Conservation (phyloP, 257 asterid genomes). For the Ligustrum vulgare region DNA sequence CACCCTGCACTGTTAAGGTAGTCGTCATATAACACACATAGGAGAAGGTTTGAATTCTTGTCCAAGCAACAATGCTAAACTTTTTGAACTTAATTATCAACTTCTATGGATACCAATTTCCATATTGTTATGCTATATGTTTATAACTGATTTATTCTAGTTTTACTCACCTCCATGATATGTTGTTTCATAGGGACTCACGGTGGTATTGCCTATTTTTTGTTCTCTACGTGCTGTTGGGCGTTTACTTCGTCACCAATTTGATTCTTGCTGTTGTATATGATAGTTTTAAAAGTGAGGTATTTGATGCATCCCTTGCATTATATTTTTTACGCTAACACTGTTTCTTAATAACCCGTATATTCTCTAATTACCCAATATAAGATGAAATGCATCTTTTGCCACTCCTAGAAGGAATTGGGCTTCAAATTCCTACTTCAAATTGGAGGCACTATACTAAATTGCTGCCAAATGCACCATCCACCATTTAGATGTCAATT, state of each 20-base stretch:
- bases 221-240: slow-evolving; percentile 84
- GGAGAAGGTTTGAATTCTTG: not conserved
- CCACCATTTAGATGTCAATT: slow-evolving; percentile 5
- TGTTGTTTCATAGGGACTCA: slow-evolving; percentile 66
- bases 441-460: slow-evolving; percentile 19
- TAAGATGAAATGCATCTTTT: slow-evolving; percentile 6
- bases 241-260: slow-evolving; percentile 97
- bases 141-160: slow-evolving; percentile 2
- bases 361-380: not conserved
- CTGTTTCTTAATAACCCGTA: not conserved
- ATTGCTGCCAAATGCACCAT: not conserved
- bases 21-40: not conserved
- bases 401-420: not conserved
- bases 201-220: slow-evolving; percentile 85
- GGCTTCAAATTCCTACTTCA: slow-evolving; percentile 11
- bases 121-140: not conserved
- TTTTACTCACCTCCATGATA: slow-evolving; percentile 22
- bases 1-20: not conserved
- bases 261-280: slow-evolving; percentile 98
- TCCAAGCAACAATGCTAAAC: not conserved
- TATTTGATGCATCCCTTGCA: slow-evolving; percentile 27
- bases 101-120: not conserved
- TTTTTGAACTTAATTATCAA: not conserved
- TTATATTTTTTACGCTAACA: not conserved
- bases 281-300: slow-evolving; percentile 97